Evolutionary conservation across 768 basidiomycete genomes (phyloP).

Genomic region (Hebeloma cylindrosporum): DNA sequence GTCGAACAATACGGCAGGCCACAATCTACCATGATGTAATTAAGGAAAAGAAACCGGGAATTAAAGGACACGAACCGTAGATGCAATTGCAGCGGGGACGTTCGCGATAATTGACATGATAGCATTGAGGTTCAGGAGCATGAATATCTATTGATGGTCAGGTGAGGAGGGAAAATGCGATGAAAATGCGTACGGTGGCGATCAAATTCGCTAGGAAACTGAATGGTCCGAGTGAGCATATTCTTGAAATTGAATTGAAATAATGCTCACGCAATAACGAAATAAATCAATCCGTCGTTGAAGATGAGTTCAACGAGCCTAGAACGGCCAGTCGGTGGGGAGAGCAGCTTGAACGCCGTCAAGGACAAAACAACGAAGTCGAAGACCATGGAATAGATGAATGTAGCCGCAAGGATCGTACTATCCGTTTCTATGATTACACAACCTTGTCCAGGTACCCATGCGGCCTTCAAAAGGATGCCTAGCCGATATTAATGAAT

Average conservation of each 20-base stretch:
- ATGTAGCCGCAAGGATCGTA: conserved; percentile 59
- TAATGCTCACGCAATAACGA: conserved; percentile 60
- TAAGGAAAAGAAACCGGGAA: background rate
- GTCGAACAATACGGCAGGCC: conserved; percentile 57
- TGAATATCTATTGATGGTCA: conserved; percentile 42
- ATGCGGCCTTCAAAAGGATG: conserved; percentile 57
- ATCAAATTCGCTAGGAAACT: conserved; percentile 70
- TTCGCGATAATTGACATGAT: conserved; percentile 75
- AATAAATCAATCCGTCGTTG: conserved; percentile 71
- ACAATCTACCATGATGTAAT: conserved; percentile 50
- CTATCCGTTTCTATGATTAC: conserved; percentile 60
- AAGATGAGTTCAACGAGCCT: conserved; percentile 66
- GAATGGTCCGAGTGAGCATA: background rate
- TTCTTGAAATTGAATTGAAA: background rate
- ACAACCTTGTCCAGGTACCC: conserved; percentile 51
- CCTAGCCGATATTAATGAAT: conserved; percentile 33
- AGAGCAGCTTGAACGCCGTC: conserved; percentile 60
- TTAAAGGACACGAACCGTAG: conserved; percentile 46
- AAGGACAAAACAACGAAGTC: conserved; percentile 63
- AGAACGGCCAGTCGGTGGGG: conserved; percentile 44
- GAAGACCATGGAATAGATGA: conserved; percentile 75
- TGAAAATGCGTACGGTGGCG: conserved; percentile 50
- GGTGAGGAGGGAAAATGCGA: background rate
- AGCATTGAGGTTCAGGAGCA: conserved; percentile 68
- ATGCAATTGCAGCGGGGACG: conserved; percentile 68